These are phyloP conservation scores for Lenwebbia sp. DNA, from an alignment of 345 rosid species.

Conservation along the genomic window DNA sequence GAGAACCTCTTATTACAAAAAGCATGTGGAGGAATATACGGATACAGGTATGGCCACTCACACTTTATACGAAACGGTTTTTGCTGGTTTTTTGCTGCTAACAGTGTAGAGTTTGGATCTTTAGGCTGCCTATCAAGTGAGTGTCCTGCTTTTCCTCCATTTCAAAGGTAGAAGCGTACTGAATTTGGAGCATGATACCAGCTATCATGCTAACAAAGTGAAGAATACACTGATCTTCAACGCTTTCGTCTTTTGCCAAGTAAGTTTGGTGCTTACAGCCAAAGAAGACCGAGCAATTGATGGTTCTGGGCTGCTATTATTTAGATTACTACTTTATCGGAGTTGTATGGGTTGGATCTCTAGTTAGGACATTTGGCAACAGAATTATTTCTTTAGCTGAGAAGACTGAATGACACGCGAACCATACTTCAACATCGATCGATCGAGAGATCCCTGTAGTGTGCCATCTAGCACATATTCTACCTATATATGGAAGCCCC, in stretches of 20 bases:
- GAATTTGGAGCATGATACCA: constrained; percentile 17
- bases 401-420: no score
- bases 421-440: no score
- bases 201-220: constrained; percentile 34
- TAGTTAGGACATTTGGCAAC: no score
- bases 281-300: neutral
- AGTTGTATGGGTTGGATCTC: neutral
- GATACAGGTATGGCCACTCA: constrained; percentile 47
- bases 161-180: constrained; percentile 59
- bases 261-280: constrained; percentile 12
- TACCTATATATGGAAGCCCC: no score
- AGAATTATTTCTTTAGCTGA: no score
- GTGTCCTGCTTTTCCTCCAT: constrained; percentile 63
- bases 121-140: constrained; percentile 85
- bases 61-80: neutral
- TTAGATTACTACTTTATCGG: neutral
- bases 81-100: neutral
- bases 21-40: no score
- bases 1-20: no score
- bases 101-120: neutral
- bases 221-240: constrained; percentile 92
- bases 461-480: no score
- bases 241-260: constrained; percentile 89
- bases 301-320: neutral
- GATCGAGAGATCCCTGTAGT: no score